Base-by-base conservation (phyloP, 2,329 filamentous ascomycete species). In the Trichoderma atrobrunneum region DNA sequence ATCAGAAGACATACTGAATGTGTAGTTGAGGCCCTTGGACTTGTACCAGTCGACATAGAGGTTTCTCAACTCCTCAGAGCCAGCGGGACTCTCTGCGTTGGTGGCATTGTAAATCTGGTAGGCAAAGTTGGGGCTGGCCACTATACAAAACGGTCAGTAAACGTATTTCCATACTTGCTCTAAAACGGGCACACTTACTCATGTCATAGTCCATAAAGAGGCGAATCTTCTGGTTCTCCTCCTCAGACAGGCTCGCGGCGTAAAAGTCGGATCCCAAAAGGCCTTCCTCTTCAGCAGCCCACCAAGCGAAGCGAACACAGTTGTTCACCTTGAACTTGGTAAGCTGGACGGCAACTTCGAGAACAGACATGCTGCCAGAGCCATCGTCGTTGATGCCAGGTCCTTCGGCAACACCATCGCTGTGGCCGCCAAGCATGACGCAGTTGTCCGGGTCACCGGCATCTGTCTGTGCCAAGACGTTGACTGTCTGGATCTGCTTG, bases 381-480 rank as follows among this genome's bases (percentile, higher is more conserved):
- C 92, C 92, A 77, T 94, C 91, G 76, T 94, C 92, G 79, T 94
- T 94, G 85, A 94, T 93, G 24, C 92, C 92, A 0, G 90, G 89
- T 1, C 90, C 90, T 66, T 87, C 89, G 0, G 83, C 78, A 18
- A 91, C 90, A 73, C 87, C 88, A 78, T 91, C 89, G 39, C 86
- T 89, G 82, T 92, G 90, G 2, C 85, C 90, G 21, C 90, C 89
- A 0, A 91, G 84, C 87, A 90, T 89, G 60, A 91, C 88, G 76
- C 88, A 90, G 81, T 91, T 90, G 39, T 90, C 83, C 2, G 82
- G 82, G 77, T 91, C 89, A 10, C 90, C 88, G 14, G 80, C 84
- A 0, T 80, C 81, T 0, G 89, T 92, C 81, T 91, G 89, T 2
- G 89, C 89, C 63, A 92, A 82, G 73, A 92, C 85, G 78, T 92